Evolutionary conservation across 495 filamentous ascomycete species (phyloP).

Genomic region (Chaetomidium leptoderma): DNA sequence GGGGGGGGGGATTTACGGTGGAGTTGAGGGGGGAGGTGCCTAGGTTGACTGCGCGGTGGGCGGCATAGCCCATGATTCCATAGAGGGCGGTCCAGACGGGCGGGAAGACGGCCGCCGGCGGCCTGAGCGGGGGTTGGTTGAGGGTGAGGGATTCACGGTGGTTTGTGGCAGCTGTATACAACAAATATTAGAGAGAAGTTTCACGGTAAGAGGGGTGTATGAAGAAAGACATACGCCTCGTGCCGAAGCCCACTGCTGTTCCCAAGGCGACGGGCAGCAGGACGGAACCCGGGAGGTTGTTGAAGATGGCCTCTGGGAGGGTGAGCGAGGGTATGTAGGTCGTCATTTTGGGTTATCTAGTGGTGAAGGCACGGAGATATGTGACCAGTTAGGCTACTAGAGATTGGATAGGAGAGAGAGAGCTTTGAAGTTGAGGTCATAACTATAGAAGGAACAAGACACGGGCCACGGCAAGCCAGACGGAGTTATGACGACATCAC

Average conservation of each 20-base stretch:
- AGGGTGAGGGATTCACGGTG: slow-evolving; percentile 60
- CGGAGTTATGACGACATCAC: too few relatives aligned
- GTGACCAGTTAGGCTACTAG: not conserved
- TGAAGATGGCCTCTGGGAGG: slow-evolving; percentile 62
- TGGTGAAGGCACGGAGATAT: not conserved
- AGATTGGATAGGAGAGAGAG: too few relatives aligned
- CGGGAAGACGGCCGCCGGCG: slow-evolving; percentile 75
- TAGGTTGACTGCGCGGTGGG: slow-evolving; percentile 59
- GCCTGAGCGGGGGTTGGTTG: slow-evolving; percentile 73
- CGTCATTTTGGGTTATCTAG: slow-evolving; percentile 53
- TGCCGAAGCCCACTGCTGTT: slow-evolving; percentile 57
- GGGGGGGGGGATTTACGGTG: slow-evolving; percentile 23
- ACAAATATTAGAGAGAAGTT: slow-evolving; percentile 11
- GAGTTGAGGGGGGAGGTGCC: slow-evolving; percentile 47
- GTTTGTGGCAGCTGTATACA: slow-evolving; percentile 37
- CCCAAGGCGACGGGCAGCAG: slow-evolving; percentile 65
- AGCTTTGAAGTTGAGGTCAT: too few relatives aligned
- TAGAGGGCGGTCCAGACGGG: slow-evolving; percentile 86
- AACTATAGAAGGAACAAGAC: too few relatives aligned
- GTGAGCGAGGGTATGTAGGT: slow-evolving; percentile 60
- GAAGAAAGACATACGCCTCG: slow-evolving; percentile 47
- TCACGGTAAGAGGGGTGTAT: not conserved
- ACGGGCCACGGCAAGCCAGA: too few relatives aligned
- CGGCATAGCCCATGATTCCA: slow-evolving; percentile 81
- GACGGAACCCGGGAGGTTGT: slow-evolving; percentile 60